A percentile compares a stretch with the other conserved stretches of the same genome.
phyloP scores from a whole-genome alignment of 148 eudicot genomes.

The Rhododendron ovatum region DNA sequence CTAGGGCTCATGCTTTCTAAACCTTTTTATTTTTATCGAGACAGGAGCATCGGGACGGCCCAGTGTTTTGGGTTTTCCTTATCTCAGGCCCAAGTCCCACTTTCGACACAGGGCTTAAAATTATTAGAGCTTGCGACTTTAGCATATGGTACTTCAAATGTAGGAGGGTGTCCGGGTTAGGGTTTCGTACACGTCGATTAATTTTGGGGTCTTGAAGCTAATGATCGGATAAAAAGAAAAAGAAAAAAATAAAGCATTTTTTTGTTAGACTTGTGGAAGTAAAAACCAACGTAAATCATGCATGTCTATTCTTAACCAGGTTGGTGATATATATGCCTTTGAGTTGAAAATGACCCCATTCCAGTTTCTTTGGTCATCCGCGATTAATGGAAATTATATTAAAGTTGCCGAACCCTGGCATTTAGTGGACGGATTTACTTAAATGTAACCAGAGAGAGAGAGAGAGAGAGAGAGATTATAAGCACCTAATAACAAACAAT shows the following conservation, averaged over 20 bases:
- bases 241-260: background rate
- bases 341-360: background rate
- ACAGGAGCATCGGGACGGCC: background rate
- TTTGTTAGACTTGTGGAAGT: background rate
- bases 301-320: background rate
- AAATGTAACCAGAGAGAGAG: too few species aligned
- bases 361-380: background rate
- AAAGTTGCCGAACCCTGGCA: background rate
- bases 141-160: background rate
- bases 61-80: background rate
- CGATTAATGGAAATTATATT: background rate
- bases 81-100: background rate
- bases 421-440: background rate
- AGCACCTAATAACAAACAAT: too few species aligned
- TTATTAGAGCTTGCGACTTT: background rate
- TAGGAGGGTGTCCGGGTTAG: too few species aligned
- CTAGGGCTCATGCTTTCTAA: background rate
- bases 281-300: background rate
- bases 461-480: background rate
- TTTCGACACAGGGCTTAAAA: background rate
- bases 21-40: background rate
- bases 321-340: background rate
- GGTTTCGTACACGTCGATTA: background rate
- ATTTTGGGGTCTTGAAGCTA: too few species aligned
- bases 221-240: too few species aligned